These are phyloP conservation scores for Globisporangium iwayamae DNA, from an alignment of 352 stramenopile species.

Conservation along the genomic window DNA sequence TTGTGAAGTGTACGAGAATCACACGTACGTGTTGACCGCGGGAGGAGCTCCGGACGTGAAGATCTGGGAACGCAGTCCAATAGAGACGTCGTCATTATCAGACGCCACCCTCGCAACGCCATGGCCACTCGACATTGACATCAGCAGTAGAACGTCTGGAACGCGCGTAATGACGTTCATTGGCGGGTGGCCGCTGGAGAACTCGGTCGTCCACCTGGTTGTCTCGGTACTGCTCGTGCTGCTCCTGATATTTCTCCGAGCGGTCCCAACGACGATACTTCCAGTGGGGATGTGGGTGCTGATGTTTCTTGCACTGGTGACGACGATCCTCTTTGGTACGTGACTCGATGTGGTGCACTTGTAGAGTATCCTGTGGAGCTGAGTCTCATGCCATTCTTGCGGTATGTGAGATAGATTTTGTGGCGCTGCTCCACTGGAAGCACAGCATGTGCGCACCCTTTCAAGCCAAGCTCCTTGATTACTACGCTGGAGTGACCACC, in stretches of 20 bases:
- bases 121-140: too few species aligned
- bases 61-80: background rate
- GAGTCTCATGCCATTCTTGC: background rate
- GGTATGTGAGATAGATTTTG: background rate
- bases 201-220: slow-evolving; percentile 1
- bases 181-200: slow-evolving; percentile 6
- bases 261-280: background rate
- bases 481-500: background rate
- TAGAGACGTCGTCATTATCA: background rate
- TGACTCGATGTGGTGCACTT: background rate
- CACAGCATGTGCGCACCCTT: background rate
- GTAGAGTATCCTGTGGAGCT: background rate
- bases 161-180: background rate
- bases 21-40: background rate
- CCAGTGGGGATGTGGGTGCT: background rate
- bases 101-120: background rate
- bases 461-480: background rate
- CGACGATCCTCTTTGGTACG: slow-evolving; percentile 1
- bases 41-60: background rate
- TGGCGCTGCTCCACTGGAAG: background rate
- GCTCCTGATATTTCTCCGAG: background rate
- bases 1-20: background rate
- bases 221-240: background rate
- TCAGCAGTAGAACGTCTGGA: too few species aligned
- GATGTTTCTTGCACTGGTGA: background rate